phyloP scores from a whole-genome alignment of 129 eudicot genomes.

The Calendula officinalis region DNA sequence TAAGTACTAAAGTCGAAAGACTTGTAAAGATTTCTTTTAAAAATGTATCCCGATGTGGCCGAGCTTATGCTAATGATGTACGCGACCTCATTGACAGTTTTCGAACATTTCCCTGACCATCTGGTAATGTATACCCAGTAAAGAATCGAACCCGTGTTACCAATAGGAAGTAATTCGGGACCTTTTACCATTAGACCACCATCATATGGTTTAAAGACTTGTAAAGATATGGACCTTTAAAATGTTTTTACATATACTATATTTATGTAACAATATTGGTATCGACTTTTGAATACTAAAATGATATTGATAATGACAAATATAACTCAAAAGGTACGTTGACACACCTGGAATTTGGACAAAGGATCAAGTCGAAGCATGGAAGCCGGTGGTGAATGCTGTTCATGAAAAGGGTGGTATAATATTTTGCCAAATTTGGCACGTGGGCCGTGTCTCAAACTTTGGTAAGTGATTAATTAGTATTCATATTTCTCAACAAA shows the following conservation, averaged over 20 bases:
- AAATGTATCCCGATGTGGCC: not conserved
- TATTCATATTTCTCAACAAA: not conserved
- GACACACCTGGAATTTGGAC: slow-evolving; percentile 42
- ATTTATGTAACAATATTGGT: not conserved
- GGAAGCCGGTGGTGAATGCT: slow-evolving; percentile 48
- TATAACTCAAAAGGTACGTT: slow-evolving; percentile 18
- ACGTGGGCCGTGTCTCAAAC: slow-evolving; percentile 35
- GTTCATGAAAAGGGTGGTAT: slow-evolving; percentile 42
- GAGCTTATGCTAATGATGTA: too few relatives aligned
- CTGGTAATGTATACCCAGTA: too few relatives aligned
- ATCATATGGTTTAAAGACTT: not conserved
- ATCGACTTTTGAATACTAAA: not conserved
- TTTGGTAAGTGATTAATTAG: not conserved
- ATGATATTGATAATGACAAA: not conserved
- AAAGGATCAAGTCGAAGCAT: slow-evolving; percentile 45
- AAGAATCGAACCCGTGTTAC: too few relatives aligned
- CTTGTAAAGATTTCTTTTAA: not conserved
- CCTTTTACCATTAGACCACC: too few relatives aligned
- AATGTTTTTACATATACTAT: not conserved
- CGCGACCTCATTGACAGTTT: too few relatives aligned
- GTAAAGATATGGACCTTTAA: not conserved
- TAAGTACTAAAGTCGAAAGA: not conserved
- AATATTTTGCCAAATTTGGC: slow-evolving; percentile 44
- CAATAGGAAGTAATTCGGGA: too few relatives aligned
- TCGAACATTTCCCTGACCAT: too few relatives aligned